phyloP scores from a whole-genome alignment of 2,329 filamentous ascomycete genomes.

The Diaporthe sp. region DNA sequence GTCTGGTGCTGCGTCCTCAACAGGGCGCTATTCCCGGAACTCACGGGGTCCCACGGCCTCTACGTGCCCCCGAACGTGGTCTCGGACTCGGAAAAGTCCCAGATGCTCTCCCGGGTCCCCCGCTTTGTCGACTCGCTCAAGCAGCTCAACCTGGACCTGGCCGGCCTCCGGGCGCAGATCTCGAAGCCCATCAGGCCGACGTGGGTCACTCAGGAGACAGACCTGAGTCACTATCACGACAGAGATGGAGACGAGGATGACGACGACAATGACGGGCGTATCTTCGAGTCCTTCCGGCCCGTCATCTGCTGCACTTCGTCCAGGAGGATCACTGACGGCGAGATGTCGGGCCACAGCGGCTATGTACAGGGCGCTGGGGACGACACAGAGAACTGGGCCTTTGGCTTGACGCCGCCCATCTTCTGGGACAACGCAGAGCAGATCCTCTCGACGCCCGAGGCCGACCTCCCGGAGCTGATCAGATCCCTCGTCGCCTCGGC shows the following conservation, averaged over 20 bases:
- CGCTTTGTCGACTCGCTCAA: conserved; percentile 66
- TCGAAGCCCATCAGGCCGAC: conserved; percentile 81
- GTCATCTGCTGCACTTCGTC: conserved; percentile 91
- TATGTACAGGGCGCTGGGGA: conserved; percentile 97
- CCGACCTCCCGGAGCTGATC: conserved; percentile 70
- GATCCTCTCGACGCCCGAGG: conserved; percentile 76
- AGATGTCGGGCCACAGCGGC: conserved; percentile 72
- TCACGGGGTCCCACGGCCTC: conserved; percentile 64
- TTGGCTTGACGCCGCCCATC: conserved; percentile 80
- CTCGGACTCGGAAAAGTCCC: conserved; percentile 80
- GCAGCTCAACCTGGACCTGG: conserved; percentile 73
- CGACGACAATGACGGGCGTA: conserved; percentile 34
- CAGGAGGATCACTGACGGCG: conserved; percentile 76
- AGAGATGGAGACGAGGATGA: conserved; percentile 33
- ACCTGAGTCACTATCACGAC: conserved; percentile 53
- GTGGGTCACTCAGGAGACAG: conserved; percentile 83
- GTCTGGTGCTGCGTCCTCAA: conserved; percentile 95
- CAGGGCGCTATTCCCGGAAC: conserved; percentile 77
- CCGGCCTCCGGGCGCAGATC: conserved; percentile 67
- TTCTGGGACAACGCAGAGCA: conserved; percentile 81
- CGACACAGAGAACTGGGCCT: conserved; percentile 93
- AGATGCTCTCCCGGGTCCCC: conserved; percentile 76
- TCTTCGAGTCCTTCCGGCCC: conserved; percentile 75
- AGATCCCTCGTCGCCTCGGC: conserved; percentile 56
- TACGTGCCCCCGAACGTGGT: conserved; percentile 81